Base-by-base conservation (phyloP, 2,329 filamentous ascomycete genomes). In the Curvularia lunata region DNA sequence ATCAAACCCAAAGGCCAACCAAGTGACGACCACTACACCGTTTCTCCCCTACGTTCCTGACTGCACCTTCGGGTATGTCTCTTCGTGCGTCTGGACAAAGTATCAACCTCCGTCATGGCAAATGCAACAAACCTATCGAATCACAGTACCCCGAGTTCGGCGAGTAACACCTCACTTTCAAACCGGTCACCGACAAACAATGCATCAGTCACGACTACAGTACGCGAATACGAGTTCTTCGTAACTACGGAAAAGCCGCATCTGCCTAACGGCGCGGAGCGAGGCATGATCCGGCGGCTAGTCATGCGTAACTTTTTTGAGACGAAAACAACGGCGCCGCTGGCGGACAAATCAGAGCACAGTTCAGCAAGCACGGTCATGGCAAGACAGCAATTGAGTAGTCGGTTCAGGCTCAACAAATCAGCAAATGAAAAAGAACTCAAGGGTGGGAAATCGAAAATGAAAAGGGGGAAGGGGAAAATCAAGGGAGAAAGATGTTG, bases 271-370 rank as follows among this genome's bases (percentile, higher is more conserved):
- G 66, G 67, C 6, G 48, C 48, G 4, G 63, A 67, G 43, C 52
- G 67, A 37, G 63, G 57, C 25, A 61, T 53, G 27, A 71, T 71
- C n/a, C 67, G 66, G 5, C 64, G 66, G 6, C 38, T 69, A 16
- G 69, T 72, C 2, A 72, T 71, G 70, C 63, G 61, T 18, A 70
- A 72, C 42, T 68, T 70, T 59, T 70, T 71, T 40, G 65, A 71
- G 3, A 60, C 47, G 1, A 66, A 66, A 52, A 54, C 47, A 28
- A 37, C 59, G 30, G 43, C 34, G 4, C 50, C 51, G 1, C 49
- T 40, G 23, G 54, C 27, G 10, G 57, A 56, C 23, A 41, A 54
- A 12, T 61, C 64, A n/a, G 64, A 66, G 37, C 13, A 57, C 18
- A 67, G 52, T 47, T 71, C 68, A 3, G 59, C 56, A n/a, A 67